Conservation (phyloP, 2,329 filamentous ascomycete species). For the Fusarium falciforme region DNA sequence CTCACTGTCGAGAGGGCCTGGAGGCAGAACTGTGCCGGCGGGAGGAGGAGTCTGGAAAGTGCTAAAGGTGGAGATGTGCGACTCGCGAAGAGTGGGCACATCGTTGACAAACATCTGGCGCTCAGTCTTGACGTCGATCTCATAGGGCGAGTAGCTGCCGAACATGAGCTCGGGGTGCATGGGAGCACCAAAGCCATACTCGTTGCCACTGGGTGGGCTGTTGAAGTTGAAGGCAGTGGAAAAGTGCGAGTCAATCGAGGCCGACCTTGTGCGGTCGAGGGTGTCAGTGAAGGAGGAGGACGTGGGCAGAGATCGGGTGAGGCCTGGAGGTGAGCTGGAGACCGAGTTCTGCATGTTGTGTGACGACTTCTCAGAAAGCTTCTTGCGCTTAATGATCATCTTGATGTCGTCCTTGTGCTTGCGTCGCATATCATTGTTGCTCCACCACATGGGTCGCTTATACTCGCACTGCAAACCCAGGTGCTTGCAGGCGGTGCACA, state of each 20-base stretch:
- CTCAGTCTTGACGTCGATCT: constrained; percentile 96
- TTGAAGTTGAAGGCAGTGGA: constrained; percentile 80
- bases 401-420: constrained; percentile 96
- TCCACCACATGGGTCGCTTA: constrained; percentile 97
- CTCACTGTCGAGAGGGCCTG: constrained; percentile 72
- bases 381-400: constrained; percentile 96
- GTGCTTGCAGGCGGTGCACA: constrained; percentile 74
- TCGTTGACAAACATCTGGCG: constrained; percentile 94
- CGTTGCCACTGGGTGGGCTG: constrained; percentile 64
- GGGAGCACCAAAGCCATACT: constrained; percentile 72
- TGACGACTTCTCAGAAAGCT: constrained; percentile 87
- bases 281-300: constrained; percentile 84
- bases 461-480: constrained; percentile 93
- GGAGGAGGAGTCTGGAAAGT: constrained; percentile 86
- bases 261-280: constrained; percentile 77
- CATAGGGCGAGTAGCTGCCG: constrained; percentile 79
- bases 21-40: constrained; percentile 73
- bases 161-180: constrained; percentile 72
- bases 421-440: constrained; percentile 86
- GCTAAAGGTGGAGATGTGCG: constrained; percentile 91
- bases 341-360: constrained; percentile 66
- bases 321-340: constrained; percentile 75
- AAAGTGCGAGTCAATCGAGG: constrained; percentile 84
- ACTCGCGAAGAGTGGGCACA: constrained; percentile 85
- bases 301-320: constrained; percentile 84